A percentile compares a stretch with the other conserved stretches of the same genome.
Conservation (phyloP, 306 rosid genomes). For the Quercus variabilis region DNA sequence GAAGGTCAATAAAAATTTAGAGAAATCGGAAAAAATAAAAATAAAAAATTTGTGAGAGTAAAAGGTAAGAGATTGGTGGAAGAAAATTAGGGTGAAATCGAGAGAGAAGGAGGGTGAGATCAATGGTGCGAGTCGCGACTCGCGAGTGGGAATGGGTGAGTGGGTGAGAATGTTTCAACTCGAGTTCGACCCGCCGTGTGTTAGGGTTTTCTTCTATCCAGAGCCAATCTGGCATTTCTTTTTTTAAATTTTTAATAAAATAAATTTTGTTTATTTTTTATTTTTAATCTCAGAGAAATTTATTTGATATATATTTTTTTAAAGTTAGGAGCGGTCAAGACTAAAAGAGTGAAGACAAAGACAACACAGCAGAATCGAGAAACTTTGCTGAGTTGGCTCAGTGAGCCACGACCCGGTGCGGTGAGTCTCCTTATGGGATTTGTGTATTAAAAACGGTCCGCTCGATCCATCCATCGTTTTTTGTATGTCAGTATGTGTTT, state of each 20-base stretch:
- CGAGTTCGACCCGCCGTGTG: slow-evolving; percentile 63
- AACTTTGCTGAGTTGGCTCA: slow-evolving; percentile 8
- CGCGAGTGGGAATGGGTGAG: slow-evolving; percentile 39
- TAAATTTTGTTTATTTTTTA: background rate
- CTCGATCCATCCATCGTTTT: too few species aligned
- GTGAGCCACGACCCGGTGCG: background rate
- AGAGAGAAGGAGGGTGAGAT: slow-evolving; percentile 25
- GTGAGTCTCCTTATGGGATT: too few species aligned
- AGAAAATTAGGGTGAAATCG: background rate
- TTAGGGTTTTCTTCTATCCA: slow-evolving; percentile 19
- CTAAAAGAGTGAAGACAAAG: too few species aligned
- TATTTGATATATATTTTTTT: too few species aligned
- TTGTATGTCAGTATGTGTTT: too few species aligned
- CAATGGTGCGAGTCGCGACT: slow-evolving; percentile 51
- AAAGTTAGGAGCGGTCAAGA: too few species aligned
- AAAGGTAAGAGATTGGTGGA: slow-evolving; percentile 23
- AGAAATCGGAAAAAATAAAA: background rate
- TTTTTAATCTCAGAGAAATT: background rate
- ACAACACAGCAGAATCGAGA: background rate
- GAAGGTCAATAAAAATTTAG: too few species aligned
- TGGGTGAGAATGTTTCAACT: slow-evolving; percentile 54
- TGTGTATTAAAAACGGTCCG: too few species aligned
- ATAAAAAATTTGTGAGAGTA: background rate
- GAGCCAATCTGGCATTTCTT: background rate
- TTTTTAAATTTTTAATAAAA: background rate